Percentiles rank a stretch among this genome's conserved stretches.
Evolutionary conservation across 306 rosid genomes (phyloP).

Genomic region (Leucaena leucocephala): DNA sequence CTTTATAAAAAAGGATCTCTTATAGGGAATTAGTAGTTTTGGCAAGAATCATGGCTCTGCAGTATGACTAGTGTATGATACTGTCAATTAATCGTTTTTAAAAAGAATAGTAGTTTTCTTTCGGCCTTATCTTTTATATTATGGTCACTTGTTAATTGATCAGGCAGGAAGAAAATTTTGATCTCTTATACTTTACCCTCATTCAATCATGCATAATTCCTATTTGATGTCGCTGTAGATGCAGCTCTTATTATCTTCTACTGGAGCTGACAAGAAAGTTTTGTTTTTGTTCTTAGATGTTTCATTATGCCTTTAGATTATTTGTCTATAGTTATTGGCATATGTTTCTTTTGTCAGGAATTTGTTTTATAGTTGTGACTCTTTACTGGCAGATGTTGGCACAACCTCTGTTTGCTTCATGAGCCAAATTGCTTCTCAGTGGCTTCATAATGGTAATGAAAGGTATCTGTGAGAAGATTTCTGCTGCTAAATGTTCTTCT

Average conservation of each 20-base stretch:
- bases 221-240: conserved; percentile 19
- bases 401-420: conserved; percentile 50
- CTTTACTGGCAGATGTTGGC: conserved; percentile 44
- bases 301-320: conserved; percentile 12
- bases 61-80: not conserved
- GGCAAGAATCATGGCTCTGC: not conserved
- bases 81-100: not conserved
- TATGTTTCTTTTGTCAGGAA: conserved; percentile 13
- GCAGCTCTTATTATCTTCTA: conserved; percentile 18
- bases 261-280: conserved; percentile 21
- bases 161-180: conserved; percentile 25
- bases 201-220: not conserved
- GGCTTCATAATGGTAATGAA: conserved; percentile 74
- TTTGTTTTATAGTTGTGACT: conserved; percentile 32
- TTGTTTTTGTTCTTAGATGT: conserved; percentile 14
- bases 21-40: not conserved
- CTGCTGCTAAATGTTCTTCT: conserved; percentile 60
- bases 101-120: not conserved
- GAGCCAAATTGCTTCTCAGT: conserved; percentile 45
- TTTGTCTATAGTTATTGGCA: conserved; percentile 4
- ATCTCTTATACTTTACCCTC: not conserved
- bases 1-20: not conserved
- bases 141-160: not conserved
- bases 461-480: conserved; percentile 59
- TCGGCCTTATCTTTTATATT: not conserved